Percentiles rank a stretch among this genome's conserved stretches.
phyloP scores from a whole-genome alignment of 208 protist species.

The Trypanosoma cruzi region DNA sequence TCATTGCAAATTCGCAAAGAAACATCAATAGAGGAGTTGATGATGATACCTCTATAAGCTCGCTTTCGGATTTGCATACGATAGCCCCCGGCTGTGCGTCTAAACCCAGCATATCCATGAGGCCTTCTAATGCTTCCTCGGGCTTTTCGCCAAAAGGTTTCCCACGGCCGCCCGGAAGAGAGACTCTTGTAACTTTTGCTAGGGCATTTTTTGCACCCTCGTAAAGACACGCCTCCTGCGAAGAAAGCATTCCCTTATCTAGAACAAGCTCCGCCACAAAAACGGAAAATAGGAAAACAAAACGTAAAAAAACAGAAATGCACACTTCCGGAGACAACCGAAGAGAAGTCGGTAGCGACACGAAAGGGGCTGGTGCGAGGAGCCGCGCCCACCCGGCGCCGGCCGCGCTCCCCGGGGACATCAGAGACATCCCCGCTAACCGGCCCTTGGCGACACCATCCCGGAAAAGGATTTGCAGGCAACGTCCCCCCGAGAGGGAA shows the following conservation, averaged over 20 bases:
- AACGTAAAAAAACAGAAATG: conserved; percentile 1
- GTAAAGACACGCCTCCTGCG: neutral
- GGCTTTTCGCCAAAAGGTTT: neutral
- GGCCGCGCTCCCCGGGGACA: too few species aligned
- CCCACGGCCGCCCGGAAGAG: neutral
- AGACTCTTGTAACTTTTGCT: neutral
- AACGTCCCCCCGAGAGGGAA: too few species aligned
- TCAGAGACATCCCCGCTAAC: too few species aligned
- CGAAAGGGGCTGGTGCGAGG: too few species aligned
- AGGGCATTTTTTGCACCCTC: conserved; percentile 2
- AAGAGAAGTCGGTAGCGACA: too few species aligned
- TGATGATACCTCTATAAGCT: conserved; percentile 8
- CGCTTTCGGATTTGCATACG: neutral
- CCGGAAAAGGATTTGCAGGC: too few species aligned
- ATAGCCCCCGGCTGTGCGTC: conserved; percentile 11
- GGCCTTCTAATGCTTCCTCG: conserved; percentile 15
- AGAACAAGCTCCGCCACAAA: neutral
- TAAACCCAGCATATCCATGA: conserved; percentile 22
- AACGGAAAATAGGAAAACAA: conserved; percentile 3
- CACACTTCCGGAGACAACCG: too few species aligned
- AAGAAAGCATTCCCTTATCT: neutral
- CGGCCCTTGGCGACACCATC: too few species aligned
- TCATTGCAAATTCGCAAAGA: conserved; percentile 20
- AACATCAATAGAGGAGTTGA: conserved; percentile 23
- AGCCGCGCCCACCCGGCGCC: too few species aligned